Base-by-base conservation (phyloP, 1,139 yeast species). In the Yamadazyma taylorii region DNA sequence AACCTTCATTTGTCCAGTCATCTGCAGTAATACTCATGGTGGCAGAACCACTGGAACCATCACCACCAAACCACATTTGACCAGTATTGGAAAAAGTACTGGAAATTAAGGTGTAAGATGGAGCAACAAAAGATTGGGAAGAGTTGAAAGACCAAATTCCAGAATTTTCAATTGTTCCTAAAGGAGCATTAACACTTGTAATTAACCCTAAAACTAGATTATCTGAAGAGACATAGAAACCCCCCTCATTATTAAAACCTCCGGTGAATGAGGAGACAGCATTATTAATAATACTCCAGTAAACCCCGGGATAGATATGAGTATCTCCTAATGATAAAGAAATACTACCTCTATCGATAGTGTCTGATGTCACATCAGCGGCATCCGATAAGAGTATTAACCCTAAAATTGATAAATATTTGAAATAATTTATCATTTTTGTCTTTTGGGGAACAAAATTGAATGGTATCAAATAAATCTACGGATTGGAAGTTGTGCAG, bases 221-320 rank as follows among this genome's bases (percentile, higher is more conserved):
- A 14, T 37, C 40, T 21, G 48, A 33, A 9, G 47, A 13, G 25
- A 61, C 46, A 35, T 52, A 62, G 32, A 61, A 55, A 1, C 51
- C 55, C 35, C 64, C 65, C 13, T 55, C 45, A 24, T 51, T 52
- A 14, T 42, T 29, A 22, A 63, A 48, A 19, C 38, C 34, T 12
- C 67, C 66, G 23, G 50, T 48, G 31, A 61, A 47, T 4, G 55
- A 36, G 8, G 59, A 42, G 25, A 53, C 25, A 12, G 57, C 55
- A 40, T 61, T 61, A 42, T 63, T 48, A 31, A 63, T 45, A 19
- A 63, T 58, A 14, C 69, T 61, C 60, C 61, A 63, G 39, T 53
- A 58, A 11, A 52, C 65, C 29, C 58, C 62, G 1, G 53, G 44
- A 14, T 12, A 19, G 22, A 43, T 32, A 27, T 35, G 41, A 22